Percentiles rank a stretch among this genome's conserved stretches.
phyloP scores from a whole-genome alignment of 1,284 basidiomycete species.

The Puccinia horiana region DNA sequence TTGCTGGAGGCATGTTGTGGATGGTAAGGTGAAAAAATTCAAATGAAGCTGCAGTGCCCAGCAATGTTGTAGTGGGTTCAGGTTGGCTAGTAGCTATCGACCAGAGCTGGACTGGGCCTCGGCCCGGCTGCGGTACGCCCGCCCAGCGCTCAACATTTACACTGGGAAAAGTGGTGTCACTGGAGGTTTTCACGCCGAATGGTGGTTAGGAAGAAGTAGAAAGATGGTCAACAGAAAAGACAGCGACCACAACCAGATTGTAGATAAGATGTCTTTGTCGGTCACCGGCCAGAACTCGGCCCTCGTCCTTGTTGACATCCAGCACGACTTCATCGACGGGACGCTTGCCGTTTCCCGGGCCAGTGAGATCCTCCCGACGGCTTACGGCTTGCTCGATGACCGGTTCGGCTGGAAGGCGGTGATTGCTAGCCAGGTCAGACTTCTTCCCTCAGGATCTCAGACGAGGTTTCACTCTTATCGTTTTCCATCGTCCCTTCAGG shows the following conservation, averaged over 20 bases:
- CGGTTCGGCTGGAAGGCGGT: conserved; percentile 63
- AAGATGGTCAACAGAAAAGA: background rate
- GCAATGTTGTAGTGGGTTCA: too few relatives aligned
- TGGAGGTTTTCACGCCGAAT: too few relatives aligned
- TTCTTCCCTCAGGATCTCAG: background rate
- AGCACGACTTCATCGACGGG: conserved; percentile 68
- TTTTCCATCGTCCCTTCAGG: conserved; percentile 52
- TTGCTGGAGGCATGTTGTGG: conserved; percentile 35
- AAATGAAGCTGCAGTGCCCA: too few relatives aligned
- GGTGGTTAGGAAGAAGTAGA: background rate
- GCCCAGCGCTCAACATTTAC: too few relatives aligned
- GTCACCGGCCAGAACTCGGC: conserved; percentile 56
- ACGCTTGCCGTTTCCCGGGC: conserved; percentile 65
- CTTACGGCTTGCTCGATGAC: conserved; percentile 62
- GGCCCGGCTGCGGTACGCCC: too few relatives aligned
- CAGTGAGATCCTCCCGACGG: conserved; percentile 62
- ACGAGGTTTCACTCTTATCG: background rate
- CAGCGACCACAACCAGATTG: background rate
- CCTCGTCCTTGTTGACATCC: conserved; percentile 66
- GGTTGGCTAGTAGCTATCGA: too few relatives aligned
- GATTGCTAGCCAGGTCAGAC: conserved; percentile 62
- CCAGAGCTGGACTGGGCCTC: too few relatives aligned
- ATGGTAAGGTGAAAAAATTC: background rate
- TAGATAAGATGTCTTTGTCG: background rate
- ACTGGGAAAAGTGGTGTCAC: too few relatives aligned